These are phyloP conservation scores for Annulohypoxylon bovei DNA, from an alignment of 495 filamentous ascomycete species.

Conservation along the genomic window DNA sequence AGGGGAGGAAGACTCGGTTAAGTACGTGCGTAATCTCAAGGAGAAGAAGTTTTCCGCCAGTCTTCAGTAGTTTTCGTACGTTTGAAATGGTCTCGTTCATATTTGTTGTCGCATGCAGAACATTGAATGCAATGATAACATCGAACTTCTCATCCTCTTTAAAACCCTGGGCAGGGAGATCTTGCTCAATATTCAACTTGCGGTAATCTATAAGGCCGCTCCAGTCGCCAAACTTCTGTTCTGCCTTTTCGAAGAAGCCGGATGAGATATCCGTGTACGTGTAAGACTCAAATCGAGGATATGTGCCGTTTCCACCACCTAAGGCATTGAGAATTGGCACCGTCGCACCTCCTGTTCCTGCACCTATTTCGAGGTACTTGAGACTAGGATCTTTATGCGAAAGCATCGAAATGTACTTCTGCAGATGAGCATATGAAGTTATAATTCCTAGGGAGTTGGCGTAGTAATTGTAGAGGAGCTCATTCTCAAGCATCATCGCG, in stretches of 20 bases:
- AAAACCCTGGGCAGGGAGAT: slow-evolving; percentile 60
- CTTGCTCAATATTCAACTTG: slow-evolving; percentile 58
- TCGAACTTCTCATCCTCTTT: slow-evolving; percentile 55
- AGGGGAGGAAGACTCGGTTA: slow-evolving; percentile 6
- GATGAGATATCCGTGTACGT: slow-evolving; percentile 64
- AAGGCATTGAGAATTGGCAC: slow-evolving; percentile 42
- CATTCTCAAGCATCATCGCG: slow-evolving; percentile 2
- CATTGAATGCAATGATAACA: slow-evolving; percentile 62
- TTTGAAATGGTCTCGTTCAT: slow-evolving; percentile 60
- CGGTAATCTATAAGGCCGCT: slow-evolving; percentile 46
- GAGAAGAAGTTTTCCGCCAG: neutral
- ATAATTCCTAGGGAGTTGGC: neutral
- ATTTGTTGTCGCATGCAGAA: slow-evolving; percentile 62
- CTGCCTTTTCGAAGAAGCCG: slow-evolving; percentile 61
- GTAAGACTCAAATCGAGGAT: slow-evolving; percentile 49
- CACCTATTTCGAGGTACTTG: slow-evolving; percentile 62
- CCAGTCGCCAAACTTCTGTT: slow-evolving; percentile 55
- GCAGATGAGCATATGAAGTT: neutral
- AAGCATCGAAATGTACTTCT: slow-evolving; percentile 3
- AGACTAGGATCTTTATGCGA: slow-evolving; percentile 55
- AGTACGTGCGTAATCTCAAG: slow-evolving; percentile 1
- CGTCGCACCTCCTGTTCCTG: slow-evolving; percentile 59
- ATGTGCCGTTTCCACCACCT: slow-evolving; percentile 12
- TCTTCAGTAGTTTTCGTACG: slow-evolving; percentile 50
- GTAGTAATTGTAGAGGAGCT: slow-evolving; percentile 2